Conservation (phyloP, 139 green algal genomes). For the Tetratostichococcus sp. region DNA sequence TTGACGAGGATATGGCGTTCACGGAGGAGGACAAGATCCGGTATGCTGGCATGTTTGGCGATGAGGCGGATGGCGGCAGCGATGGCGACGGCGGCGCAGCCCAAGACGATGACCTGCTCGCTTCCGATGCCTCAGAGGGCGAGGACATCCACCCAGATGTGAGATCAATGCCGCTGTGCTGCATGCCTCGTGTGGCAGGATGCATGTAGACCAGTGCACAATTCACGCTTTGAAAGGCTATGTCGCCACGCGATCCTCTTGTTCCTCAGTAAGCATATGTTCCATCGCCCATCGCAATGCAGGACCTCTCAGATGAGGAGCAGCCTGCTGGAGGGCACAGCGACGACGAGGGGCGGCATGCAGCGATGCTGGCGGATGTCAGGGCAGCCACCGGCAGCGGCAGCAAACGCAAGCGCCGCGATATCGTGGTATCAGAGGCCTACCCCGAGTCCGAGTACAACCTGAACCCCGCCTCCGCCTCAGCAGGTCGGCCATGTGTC, state of each 20-base stretch:
- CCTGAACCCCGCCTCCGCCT: slow-evolving; percentile 38
- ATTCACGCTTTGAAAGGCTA: too few species aligned
- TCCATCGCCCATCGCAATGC: neutral
- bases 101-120: slow-evolving; percentile 18
- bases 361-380: slow-evolving; percentile 16
- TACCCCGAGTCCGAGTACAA: slow-evolving; percentile 72
- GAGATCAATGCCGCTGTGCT: neutral
- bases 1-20: slow-evolving; percentile 92
- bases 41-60: slow-evolving; percentile 68
- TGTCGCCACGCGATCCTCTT: too few species aligned
- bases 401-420: neutral
- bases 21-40: slow-evolving; percentile 78
- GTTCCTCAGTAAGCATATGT: too few species aligned
- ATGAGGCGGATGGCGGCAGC: slow-evolving; percentile 21
- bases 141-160: slow-evolving; percentile 25
- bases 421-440: slow-evolving; percentile 56
- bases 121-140: slow-evolving; percentile 33
- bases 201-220: too few species aligned
- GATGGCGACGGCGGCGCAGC: slow-evolving; percentile 35
- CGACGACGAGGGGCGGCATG: slow-evolving; percentile 16
- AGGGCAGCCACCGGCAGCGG: neutral
- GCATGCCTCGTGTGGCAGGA: too few species aligned
- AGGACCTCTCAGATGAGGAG: slow-evolving; percentile 27
- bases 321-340: slow-evolving; percentile 16
- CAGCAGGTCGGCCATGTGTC: neutral